Evolutionary conservation across 2,329 filamentous ascomycete species (phyloP).

Genomic region (Pestalotiopsis sp.): DNA sequence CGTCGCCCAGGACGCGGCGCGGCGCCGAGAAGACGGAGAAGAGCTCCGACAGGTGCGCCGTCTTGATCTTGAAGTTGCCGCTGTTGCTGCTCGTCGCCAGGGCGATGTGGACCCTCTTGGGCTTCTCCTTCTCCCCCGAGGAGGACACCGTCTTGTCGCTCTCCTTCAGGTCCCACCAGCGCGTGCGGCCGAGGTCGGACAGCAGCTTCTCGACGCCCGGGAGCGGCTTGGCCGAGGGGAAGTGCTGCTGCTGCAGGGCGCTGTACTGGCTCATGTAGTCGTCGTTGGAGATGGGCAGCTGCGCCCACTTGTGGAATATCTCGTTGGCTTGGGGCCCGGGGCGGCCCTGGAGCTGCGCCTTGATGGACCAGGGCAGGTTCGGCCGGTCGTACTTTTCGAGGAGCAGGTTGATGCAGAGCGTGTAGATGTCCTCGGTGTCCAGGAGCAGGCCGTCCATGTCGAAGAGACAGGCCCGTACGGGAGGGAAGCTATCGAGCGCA

Average conservation of each 20-base stretch:
- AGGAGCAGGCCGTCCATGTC: slow-evolving; percentile 98
- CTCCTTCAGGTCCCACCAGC: slow-evolving; percentile 47
- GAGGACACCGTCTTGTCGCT: slow-evolving; percentile 21
- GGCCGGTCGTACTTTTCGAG: slow-evolving; percentile 76
- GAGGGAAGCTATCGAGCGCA: slow-evolving; percentile 62
- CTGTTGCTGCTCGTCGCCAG: slow-evolving; percentile 80
- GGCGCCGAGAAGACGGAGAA: slow-evolving; percentile 68
- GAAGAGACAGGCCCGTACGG: slow-evolving; percentile 89
- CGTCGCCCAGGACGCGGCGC: slow-evolving; percentile 85
- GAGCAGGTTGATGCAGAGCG: slow-evolving; percentile 78
- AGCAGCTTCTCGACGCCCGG: slow-evolving; percentile 78
- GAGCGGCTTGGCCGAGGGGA: slow-evolving; percentile 74
- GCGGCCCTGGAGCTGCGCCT: slow-evolving; percentile 76
- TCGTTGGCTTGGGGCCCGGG: slow-evolving; percentile 55
- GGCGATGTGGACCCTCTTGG: slow-evolving; percentile 70
- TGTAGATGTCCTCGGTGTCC: slow-evolving; percentile 91
- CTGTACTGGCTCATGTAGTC: slow-evolving; percentile 65
- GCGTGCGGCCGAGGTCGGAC: slow-evolving; percentile 54
- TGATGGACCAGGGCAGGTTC: slow-evolving; percentile 87
- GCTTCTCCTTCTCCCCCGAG: slow-evolving; percentile 30
- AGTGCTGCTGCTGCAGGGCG: slow-evolving; percentile 70
- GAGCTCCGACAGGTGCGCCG: slow-evolving; percentile 58
- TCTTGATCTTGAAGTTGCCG: slow-evolving; percentile 78
- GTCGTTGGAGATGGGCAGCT: slow-evolving; percentile 74
- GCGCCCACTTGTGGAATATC: slow-evolving; percentile 76